Base-by-base conservation (phyloP, 495 filamentous ascomycete species). In the Tetracladium setigerum region DNA sequence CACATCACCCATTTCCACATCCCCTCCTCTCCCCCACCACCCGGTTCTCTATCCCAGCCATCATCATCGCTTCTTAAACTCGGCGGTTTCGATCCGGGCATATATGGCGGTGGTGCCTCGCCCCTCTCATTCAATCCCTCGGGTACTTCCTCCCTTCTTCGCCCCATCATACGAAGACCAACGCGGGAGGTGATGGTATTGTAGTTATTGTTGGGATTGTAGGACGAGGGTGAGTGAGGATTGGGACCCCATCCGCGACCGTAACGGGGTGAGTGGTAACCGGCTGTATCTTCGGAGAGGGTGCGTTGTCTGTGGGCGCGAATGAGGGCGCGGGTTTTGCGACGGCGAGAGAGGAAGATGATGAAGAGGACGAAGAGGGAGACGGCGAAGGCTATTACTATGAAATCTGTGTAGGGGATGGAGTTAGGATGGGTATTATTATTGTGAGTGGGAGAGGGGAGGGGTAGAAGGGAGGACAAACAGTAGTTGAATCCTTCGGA, bases 91-190 rank as follows among this genome's bases (percentile, higher is more conserved):
- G 58, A 37, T 6, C 49, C 61, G 9, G 57, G 59, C 8, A 55
- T 60, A 46, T 81, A 81, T 1, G 76, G 74, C 31, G 77, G 77
- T 19, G 77, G 77, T 11, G 77, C 71, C 57, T 79, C 74, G 17
- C 76, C 77, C 9, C 71, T 60, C 62, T 79, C 75, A 52, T 81
- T 71, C 30, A 81, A 62, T 5, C 77, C 77, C 50, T 78, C 73
- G 15, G 11, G 9, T 30, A 22, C 33, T 10, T 11, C 41, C 22
- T 53, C 55, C n/a, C n/a, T n/a, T 15, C 2, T 19, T 27, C 42
- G 7, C 30, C 5, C 24, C 17, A 18, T 30, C 14, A 13, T 36
- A 11, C 15, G 13, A 18, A 35, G 13, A 13, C 8, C 41, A 14
- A n/a, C 13, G 15, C 42, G 19, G 16, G 30, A 11, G 15, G 15